A percentile compares a stretch with the other conserved stretches of the same genome.
Evolutionary conservation across 306 rosid genomes (phyloP).

Genomic region (Clitoria ternatea): DNA sequence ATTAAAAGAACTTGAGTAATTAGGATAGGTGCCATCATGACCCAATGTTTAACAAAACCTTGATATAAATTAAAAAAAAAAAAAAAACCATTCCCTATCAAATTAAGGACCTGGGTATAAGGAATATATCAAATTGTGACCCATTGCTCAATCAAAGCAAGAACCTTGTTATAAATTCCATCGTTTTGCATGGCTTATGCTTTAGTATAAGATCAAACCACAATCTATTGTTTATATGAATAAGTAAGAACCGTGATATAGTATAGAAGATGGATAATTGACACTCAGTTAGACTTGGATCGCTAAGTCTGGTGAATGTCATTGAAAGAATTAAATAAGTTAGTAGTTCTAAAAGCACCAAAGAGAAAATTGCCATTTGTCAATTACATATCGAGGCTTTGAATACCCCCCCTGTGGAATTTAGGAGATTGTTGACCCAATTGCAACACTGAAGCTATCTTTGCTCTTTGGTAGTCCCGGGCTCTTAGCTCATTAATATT

Average conservation of each 20-base stretch:
- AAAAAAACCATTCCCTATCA: neutral
- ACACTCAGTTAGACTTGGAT: neutral
- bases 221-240: neutral
- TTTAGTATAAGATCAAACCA: no score
- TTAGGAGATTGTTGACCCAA: constrained; percentile 7
- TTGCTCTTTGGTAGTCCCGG: neutral
- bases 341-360: neutral
- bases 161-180: neutral
- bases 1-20: no score
- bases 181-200: neutral
- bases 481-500: neutral
- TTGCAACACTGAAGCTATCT: constrained; percentile 2
- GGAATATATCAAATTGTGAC: neutral
- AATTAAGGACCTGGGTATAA: neutral
- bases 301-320: neutral
- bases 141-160: neutral
- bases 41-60: neutral
- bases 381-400: neutral
- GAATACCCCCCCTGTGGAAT: neutral
- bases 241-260: neutral
- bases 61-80: neutral
- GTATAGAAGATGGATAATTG: neutral
- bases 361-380: neutral
- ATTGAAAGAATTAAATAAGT: neutral
- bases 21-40: no score